Conservation (phyloP, 345 rosid genomes). For the Anacardium occidentale region DNA sequence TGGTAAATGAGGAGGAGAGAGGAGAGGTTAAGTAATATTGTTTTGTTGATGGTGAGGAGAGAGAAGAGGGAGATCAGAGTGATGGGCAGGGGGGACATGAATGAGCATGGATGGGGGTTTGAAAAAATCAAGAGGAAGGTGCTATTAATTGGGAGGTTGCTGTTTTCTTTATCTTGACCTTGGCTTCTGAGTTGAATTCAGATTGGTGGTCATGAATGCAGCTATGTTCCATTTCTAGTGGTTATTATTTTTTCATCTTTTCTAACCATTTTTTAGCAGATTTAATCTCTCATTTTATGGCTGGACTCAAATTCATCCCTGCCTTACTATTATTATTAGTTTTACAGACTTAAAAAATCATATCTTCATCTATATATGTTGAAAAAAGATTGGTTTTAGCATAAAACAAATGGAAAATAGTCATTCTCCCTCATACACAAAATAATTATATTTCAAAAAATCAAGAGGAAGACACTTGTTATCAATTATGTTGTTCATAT, state of each 20-base stretch:
- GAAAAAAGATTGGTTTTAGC: too few relatives aligned
- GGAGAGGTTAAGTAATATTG: too few relatives aligned
- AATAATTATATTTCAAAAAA: too few relatives aligned
- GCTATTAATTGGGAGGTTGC: slow-evolving; percentile 30
- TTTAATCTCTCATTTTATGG: slow-evolving; percentile 2
- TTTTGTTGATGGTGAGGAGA: neutral
- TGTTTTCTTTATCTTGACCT: neutral
- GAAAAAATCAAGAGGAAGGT: slow-evolving; percentile 40
- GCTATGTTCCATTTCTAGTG: slow-evolving; percentile 33
- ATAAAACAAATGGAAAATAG: too few relatives aligned
- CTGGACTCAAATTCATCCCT: neutral
- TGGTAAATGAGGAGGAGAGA: neutral
- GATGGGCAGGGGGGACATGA: too few relatives aligned
- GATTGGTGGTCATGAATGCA: slow-evolving; percentile 36
- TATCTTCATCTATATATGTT: too few relatives aligned
- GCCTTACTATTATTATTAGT: too few relatives aligned
- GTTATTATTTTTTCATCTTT: slow-evolving; percentile 27
- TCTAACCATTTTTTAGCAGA: neutral
- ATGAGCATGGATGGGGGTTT: slow-evolving; percentile 14
- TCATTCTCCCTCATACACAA: too few relatives aligned
- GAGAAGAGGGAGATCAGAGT: neutral
- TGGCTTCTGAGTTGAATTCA: slow-evolving; percentile 36
- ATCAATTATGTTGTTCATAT: too few relatives aligned
- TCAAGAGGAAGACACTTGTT: too few relatives aligned
- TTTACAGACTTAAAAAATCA: too few relatives aligned